Percentiles rank a stretch among this genome's conserved stretches.
Evolutionary conservation across 345 rosid genomes (phyloP).

Genomic region (Microthlaspi erraticum): DNA sequence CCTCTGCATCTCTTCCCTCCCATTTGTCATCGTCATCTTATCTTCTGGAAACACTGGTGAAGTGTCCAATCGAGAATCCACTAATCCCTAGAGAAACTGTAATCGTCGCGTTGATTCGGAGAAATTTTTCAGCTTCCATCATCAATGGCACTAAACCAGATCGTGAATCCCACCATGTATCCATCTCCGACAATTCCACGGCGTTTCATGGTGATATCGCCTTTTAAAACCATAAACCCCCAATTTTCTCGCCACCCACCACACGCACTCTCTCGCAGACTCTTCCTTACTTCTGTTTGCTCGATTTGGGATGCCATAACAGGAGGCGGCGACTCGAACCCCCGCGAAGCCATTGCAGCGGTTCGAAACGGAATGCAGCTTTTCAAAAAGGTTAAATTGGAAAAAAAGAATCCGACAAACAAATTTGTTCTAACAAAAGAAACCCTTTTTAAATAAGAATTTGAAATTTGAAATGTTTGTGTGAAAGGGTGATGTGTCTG

Average conservation of each 20-base stretch:
- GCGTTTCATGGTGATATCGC: slow-evolving; percentile 27
- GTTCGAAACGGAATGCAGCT: slow-evolving; percentile 78
- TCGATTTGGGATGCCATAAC: slow-evolving; percentile 87
- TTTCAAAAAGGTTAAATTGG: slow-evolving; percentile 63
- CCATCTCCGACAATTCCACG: slow-evolving; percentile 27
- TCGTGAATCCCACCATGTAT: slow-evolving; percentile 41
- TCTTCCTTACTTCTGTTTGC: slow-evolving; percentile 75
- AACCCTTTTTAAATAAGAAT: background rate
- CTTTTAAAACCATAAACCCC: slow-evolving; percentile 40
- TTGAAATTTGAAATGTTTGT: slow-evolving; percentile 10
- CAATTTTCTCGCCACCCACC: slow-evolving; percentile 44
- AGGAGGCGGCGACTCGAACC: slow-evolving; percentile 65
- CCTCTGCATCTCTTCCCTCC: slow-evolving; percentile 32
- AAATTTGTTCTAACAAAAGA: background rate
- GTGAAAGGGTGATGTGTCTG: slow-evolving; percentile 77
- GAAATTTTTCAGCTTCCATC: background rate
- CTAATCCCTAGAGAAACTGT: slow-evolving; percentile 9
- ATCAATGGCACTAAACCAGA: slow-evolving; percentile 53
- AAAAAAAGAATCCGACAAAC: slow-evolving; percentile 6
- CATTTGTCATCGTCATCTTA: slow-evolving; percentile 38
- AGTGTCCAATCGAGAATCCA: slow-evolving; percentile 13
- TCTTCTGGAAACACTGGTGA: slow-evolving; percentile 9
- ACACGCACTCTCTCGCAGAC: slow-evolving; percentile 60
- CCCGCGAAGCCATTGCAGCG: slow-evolving; percentile 67
- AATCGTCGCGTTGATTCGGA: slow-evolving; percentile 1